Evolutionary conservation across 2,329 filamentous ascomycete genomes (phyloP).

Genomic region (Calonectria pseudoreteaudii): DNA sequence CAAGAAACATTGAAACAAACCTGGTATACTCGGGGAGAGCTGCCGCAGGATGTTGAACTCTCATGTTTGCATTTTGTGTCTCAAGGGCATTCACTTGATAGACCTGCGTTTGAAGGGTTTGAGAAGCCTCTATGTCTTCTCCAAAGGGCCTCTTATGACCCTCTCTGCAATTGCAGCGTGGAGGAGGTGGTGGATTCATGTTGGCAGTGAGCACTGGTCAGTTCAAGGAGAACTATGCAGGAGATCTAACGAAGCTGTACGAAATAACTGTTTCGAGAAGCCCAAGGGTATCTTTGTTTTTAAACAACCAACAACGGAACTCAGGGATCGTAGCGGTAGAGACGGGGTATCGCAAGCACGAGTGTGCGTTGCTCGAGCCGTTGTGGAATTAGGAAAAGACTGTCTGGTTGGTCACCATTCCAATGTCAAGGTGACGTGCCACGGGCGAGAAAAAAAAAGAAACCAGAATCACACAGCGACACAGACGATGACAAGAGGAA

Average conservation of each 20-base stretch:
- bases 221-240: neutral
- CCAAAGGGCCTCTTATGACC: neutral
- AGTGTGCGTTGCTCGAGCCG: neutral
- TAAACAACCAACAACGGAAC: neutral
- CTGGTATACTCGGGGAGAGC: neutral
- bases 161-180: neutral
- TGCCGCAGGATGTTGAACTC: too few relatives aligned
- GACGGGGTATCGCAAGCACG: neutral
- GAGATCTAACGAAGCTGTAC: neutral
- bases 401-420: neutral
- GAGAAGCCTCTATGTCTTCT: neutral
- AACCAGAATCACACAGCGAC: neutral
- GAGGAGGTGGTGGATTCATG: neutral
- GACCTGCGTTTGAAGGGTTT: neutral
- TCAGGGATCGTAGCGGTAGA: neutral
- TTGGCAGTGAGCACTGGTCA: neutral
- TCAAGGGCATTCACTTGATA: too few relatives aligned
- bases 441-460: neutral
- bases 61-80: neutral
- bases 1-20: neutral
- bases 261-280: neutral
- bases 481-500: neutral
- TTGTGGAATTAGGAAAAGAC: neutral
- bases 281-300: neutral
- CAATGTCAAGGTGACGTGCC: neutral